These are phyloP conservation scores for Coemansia sp. DNA, from an alignment of 192 early-diverging fungal genomes.

Conservation along the genomic window DNA sequence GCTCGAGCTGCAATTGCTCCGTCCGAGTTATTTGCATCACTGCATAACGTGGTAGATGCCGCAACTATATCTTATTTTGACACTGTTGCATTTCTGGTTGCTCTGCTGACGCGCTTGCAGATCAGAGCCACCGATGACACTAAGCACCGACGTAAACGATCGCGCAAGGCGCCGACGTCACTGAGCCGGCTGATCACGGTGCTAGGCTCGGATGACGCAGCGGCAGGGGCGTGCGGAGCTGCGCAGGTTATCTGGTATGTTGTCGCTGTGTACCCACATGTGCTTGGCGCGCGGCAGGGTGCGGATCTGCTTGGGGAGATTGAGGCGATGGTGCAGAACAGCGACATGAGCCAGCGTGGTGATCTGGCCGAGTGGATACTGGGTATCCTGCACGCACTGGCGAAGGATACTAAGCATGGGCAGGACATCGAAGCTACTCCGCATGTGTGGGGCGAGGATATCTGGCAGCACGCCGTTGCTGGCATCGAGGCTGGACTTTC, in stretches of 20 bases:
- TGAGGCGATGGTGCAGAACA: slow-evolving; percentile 14
- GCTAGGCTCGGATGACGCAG: slow-evolving; percentile 23
- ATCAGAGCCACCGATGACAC: neutral
- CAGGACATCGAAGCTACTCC: neutral
- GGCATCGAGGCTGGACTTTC: slow-evolving; percentile 29
- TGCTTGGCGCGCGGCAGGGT: slow-evolving; percentile 12
- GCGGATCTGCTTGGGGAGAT: slow-evolving; percentile 27
- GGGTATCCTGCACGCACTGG: slow-evolving; percentile 23
- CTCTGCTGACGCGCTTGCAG: slow-evolving; percentile 8
- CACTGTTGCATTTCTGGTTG: slow-evolving; percentile 32
- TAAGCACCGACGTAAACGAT: slow-evolving; percentile 25
- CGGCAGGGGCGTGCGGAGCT: slow-evolving; percentile 27
- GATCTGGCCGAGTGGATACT: slow-evolving; percentile 44
- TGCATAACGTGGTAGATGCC: slow-evolving; percentile 24
- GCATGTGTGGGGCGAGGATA: slow-evolving; percentile 7
- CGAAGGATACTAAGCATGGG: neutral
- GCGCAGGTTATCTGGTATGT: slow-evolving; percentile 48
- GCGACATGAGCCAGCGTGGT: slow-evolving; percentile 28
- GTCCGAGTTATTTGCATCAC: slow-evolving; percentile 9
- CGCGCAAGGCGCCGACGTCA: slow-evolving; percentile 26
- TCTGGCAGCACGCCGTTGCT: slow-evolving; percentile 44
- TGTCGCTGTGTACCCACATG: slow-evolving; percentile 21
- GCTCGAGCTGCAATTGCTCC: neutral
- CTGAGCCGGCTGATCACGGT: slow-evolving; percentile 31
- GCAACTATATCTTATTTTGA: slow-evolving; percentile 42